Evolutionary conservation across 805 yeast genomes (phyloP), one percentile per base, ranked within the genome.

Genomic region (Danielia oregonensis): DNA sequence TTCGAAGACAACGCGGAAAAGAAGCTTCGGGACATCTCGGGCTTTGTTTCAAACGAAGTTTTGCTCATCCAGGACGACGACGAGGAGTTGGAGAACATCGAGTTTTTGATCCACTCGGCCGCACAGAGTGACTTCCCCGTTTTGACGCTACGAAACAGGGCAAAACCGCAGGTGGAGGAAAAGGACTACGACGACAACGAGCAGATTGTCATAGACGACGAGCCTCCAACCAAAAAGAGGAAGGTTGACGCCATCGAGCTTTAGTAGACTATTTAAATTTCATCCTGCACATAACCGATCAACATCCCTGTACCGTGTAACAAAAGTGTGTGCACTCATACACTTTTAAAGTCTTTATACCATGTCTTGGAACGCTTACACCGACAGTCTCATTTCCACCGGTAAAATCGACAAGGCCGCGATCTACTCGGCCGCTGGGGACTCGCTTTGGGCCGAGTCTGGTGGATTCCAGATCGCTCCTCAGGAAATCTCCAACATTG

Each of bases 381-480:
- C 96, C 36, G 97, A 93, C 61, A 91, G 88, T 68, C 79, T 93
- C 49, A 68, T 84, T 48, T 85, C 82, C 37, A 84, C 97, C 33
- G 55, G 87, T 43, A 86, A 86, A 61, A 72, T 93, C 47, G 97
- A 91, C 68, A 79, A 79, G 61, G 96, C 97, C 22, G 93, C 94
- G 26, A 78, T 93, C 48, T 89, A 85, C 65, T 89, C 97, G 7
- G 82, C 85, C 48, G 96, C 94, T 10, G 98, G 98, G 29, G 96
- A 89, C 61, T 76, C 95, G 14, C 75, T 79, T 34, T 93, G 98
- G 98, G 97, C 97, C 15, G 77, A 80, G 48, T 72, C 93, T 12
- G 74, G 83, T 41, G 76, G 77, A 26, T 76, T 86, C 45, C 60
- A 59, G 52, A 74, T 89, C 49, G 72, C 75, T 29, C 76, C 79